Percentiles rank a stretch among this genome's conserved stretches.
Conservation (phyloP, 257 asterid genomes). For the Coffea canephora region DNA sequence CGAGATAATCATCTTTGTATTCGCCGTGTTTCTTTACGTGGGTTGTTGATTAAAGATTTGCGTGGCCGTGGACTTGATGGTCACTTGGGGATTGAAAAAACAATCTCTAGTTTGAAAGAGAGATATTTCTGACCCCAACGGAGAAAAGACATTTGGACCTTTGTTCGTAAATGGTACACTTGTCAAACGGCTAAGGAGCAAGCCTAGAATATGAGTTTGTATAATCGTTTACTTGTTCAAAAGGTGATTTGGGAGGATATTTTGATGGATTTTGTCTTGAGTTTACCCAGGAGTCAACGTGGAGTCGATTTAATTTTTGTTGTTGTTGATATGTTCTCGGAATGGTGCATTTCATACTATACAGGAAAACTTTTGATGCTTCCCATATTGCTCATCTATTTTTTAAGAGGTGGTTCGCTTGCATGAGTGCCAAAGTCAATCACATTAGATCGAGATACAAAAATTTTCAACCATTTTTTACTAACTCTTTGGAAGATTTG, state of each 20-base stretch:
- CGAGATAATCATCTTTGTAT: background rate
- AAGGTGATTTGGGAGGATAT: background rate
- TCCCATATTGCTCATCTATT: too few species aligned
- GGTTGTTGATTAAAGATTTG: too few species aligned
- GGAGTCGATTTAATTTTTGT: background rate
- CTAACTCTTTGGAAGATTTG: background rate
- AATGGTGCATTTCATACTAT: background rate
- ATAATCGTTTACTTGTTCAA: background rate
- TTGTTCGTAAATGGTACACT: background rate
- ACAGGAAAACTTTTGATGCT: background rate
- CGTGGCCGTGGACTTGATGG: background rate
- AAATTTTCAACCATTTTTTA: background rate
- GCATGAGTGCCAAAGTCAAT: background rate
- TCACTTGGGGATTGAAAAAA: background rate
- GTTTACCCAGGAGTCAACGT: background rate
- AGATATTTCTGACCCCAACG: background rate
- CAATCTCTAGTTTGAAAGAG: background rate
- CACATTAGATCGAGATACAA: background rate
- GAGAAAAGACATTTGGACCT: background rate
- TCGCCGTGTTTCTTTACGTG: background rate
- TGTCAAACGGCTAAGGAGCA: background rate
- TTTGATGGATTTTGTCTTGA: background rate
- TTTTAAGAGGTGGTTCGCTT: too few species aligned
- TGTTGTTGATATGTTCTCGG: too few species aligned
- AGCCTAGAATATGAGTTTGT: background rate